Evolutionary conservation across 2,329 filamentous ascomycete species (phyloP).

Genomic region (Penicillium sp.): DNA sequence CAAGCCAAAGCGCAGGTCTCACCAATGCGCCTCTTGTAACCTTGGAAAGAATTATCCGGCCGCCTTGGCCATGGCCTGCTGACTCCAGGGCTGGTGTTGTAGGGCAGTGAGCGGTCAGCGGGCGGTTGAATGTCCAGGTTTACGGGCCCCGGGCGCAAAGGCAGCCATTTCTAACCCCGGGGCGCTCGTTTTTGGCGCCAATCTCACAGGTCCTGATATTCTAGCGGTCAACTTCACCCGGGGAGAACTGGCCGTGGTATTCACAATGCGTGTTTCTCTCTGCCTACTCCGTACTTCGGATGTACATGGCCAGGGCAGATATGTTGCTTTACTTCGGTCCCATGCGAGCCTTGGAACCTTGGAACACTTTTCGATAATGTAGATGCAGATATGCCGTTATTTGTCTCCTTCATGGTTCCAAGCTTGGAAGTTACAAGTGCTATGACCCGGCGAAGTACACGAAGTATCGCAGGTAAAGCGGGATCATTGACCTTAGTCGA

Average conservation of each 20-base stretch:
- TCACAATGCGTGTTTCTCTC: not conserved
- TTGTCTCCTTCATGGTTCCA: not conserved
- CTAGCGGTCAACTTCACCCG: not conserved
- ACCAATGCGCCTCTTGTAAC: not conserved
- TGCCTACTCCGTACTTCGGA: not conserved
- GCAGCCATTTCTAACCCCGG: no score
- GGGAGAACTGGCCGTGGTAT: not conserved
- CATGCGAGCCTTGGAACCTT: no score
- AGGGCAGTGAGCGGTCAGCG: no score
- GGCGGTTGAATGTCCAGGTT: no score
- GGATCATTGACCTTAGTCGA: no score
- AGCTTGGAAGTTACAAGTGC: not conserved
- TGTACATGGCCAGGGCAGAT: conserved; percentile 14
- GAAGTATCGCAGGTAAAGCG: no score
- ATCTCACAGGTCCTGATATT: no score
- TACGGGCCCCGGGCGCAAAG: no score
- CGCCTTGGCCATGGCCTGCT: not conserved
- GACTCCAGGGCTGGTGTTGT: no score
- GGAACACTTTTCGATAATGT: no score
- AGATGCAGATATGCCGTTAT: no score
- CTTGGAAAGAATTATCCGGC: not conserved
- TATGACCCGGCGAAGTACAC: not conserved
- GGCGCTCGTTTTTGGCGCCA: no score
- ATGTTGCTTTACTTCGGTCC: conserved; percentile 4
- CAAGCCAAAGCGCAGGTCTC: not conserved